These are phyloP conservation scores for Citrus inodora DNA, from an alignment of 345 rosid genomes.

Conservation along the genomic window DNA sequence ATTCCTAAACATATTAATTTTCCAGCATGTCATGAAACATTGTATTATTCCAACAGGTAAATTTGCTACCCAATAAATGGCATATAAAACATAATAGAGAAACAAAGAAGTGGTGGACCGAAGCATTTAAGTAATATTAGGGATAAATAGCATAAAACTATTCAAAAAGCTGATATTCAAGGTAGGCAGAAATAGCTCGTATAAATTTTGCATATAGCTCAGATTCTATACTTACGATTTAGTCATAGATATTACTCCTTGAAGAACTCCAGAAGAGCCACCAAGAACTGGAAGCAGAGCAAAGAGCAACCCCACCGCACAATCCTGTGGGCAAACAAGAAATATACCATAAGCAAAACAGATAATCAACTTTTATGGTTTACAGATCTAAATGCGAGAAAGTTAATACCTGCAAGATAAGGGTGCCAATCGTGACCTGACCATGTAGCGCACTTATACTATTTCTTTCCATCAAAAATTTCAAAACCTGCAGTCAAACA, in stretches of 20 bases:
- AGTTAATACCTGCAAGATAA: slow-evolving; percentile 72
- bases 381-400: neutral
- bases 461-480: slow-evolving; percentile 87
- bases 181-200: neutral
- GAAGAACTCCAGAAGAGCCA: slow-evolving; percentile 82
- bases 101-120: neutral
- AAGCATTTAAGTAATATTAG: neutral
- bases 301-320: slow-evolving; percentile 91
- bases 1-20: neutral
- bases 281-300: slow-evolving; percentile 96
- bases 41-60: neutral
- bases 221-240: slow-evolving; percentile 59
- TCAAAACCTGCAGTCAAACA: slow-evolving; percentile 58
- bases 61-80: neutral
- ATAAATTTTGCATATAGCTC: neutral
- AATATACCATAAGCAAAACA: neutral
- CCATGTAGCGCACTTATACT: slow-evolving; percentile 75
- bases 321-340: slow-evolving; percentile 48
- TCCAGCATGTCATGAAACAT: neutral
- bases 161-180: neutral
- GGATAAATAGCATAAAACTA: neutral
- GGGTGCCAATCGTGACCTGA: slow-evolving; percentile 88
- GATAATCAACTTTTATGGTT: slow-evolving; percentile 2
- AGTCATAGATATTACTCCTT: slow-evolving; percentile 80
- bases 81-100: neutral